A percentile compares a stretch with the other conserved stretches of the same genome.
These are phyloP conservation scores for Fusarium xyrophilum DNA, from an alignment of 2,329 filamentous ascomycete species.

Conservation along the genomic window DNA sequence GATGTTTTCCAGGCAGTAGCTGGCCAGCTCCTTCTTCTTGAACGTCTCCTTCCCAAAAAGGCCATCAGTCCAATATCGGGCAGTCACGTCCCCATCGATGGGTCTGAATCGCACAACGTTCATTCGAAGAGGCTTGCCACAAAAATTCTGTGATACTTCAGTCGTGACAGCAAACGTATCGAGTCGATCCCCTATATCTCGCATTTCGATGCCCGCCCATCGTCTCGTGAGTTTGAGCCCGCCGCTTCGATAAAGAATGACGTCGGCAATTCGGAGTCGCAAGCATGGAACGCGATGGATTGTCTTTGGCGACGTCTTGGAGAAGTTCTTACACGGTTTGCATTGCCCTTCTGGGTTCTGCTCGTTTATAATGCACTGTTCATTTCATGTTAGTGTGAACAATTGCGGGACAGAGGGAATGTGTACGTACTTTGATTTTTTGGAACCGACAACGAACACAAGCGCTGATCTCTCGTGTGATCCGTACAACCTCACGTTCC, in stretches of 20 bases:
- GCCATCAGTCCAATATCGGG: slow-evolving; percentile 49
- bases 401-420: not conserved
- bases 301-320: slow-evolving; percentile 53
- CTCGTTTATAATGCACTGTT: slow-evolving; percentile 49
- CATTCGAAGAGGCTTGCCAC: slow-evolving; percentile 47
- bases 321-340: slow-evolving; percentile 49
- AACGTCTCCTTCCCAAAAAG: slow-evolving; percentile 34
- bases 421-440: slow-evolving; percentile 34
- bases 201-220: slow-evolving; percentile 51
- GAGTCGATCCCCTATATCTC: slow-evolving; percentile 50
- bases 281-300: slow-evolving; percentile 55
- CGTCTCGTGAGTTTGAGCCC: slow-evolving; percentile 54
- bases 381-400: slow-evolving; percentile 1
- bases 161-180: slow-evolving; percentile 44
- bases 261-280: slow-evolving; percentile 53
- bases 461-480: slow-evolving; percentile 9
- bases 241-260: slow-evolving; percentile 51
- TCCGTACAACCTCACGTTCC: not conserved
- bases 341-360: slow-evolving; percentile 47
- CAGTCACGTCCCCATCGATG: slow-evolving; percentile 47
- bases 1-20: slow-evolving; percentile 52
- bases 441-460: slow-evolving; percentile 37
- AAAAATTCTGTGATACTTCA: slow-evolving; percentile 50
- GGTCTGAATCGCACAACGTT: slow-evolving; percentile 53
- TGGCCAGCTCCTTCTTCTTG: slow-evolving; percentile 45